Base-by-base conservation (phyloP, 768 basidiomycete species). In the Kwoniella bestiolae region DNA sequence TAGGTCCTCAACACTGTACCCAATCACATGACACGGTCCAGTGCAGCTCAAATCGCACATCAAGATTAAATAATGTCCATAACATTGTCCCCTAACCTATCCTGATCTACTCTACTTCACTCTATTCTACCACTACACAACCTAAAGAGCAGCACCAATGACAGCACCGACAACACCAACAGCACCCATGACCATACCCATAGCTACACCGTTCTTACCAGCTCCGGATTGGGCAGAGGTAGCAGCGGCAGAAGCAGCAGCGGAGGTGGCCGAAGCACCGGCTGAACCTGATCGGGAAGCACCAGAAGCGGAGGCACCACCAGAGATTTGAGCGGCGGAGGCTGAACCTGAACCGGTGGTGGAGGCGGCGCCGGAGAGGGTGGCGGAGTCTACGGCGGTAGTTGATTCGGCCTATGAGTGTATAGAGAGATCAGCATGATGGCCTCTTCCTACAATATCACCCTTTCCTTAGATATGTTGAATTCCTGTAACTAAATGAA, bases 381-480 rank as follows among this genome's bases (percentile, higher is more conserved):
- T 90, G 38, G 88, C 86, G 9, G 87, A 84, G 66, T 86, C 82
- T 18, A 91, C 89, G 11, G 88, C 78, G n/a, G 87, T 85, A 44
- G 91, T 91, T 23, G 86, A 49, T 49, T 66, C 47, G 62, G 58
- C 50, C 71, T 74, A 41, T 26, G 29, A 5, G 3, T 35, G 18
- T 11, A 41, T 41, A 11, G 38, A 41, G 38, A 2, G 0, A 41
- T 23, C 1, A 31, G 21, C 32, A n/a, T n/a, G 11, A 26, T 58
- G 2, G 25, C 14, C 23, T 2, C 32, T 35, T 3, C n/a, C 11
- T 4, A 57, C 26, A 32, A 53, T 18, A 7, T 16, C 18, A 26
- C 52, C n/a, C 52, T n/a, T n/a, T n/a, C n/a, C n/a, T n/a, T n/a
- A n/a, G n/a, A n/a, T n/a, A n/a, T n/a, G n/a, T n/a, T n/a, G n/a